Conservation (phyloP, 1,284 basidiomycete species). For the Phenoliferia sp. region DNA sequence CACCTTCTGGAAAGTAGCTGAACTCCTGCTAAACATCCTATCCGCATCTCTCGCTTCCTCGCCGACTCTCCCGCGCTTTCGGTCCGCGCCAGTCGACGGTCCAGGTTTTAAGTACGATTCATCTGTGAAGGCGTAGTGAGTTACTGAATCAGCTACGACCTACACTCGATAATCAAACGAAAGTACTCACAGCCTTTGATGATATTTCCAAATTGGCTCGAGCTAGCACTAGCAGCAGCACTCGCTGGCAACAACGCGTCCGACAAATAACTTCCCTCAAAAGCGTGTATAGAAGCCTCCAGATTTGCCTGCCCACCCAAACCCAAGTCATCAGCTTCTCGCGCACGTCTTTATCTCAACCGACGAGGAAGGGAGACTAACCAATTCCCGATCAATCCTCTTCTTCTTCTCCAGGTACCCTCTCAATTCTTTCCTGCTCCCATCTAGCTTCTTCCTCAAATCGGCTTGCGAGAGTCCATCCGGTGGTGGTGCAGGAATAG, state of each 20-base stretch:
- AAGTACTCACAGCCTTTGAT: constrained; percentile 42
- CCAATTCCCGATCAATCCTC: constrained; percentile 31
- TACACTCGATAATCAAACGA: neutral
- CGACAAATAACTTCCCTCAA: constrained; percentile 49
- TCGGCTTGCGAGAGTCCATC: constrained; percentile 27
- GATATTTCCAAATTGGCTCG: constrained; percentile 37
- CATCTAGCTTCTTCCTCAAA: constrained; percentile 30
- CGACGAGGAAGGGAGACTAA: constrained; percentile 4
- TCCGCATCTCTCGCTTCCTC: constrained; percentile 43
- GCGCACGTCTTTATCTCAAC: neutral
- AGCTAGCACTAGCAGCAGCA: constrained; percentile 9
- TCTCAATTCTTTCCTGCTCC: constrained; percentile 15
- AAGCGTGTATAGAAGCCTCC: constrained; percentile 48
- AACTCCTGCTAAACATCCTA: constrained; percentile 46
- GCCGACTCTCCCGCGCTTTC: constrained; percentile 14
- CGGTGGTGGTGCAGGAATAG: constrained; percentile 1
- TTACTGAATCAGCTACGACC: neutral
- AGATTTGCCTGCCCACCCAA: constrained; percentile 42
- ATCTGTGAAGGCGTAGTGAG: constrained; percentile 6
- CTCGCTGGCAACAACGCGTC: constrained; percentile 27
- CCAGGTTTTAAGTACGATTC: constrained; percentile 38
- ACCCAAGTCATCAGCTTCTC: neutral
- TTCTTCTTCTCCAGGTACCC: constrained; percentile 30
- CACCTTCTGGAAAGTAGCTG: constrained; percentile 45
- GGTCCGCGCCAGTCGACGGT: constrained; percentile 33